Conservation (phyloP, 139 green algal species). For the Volvox reticuliferus region DNA sequence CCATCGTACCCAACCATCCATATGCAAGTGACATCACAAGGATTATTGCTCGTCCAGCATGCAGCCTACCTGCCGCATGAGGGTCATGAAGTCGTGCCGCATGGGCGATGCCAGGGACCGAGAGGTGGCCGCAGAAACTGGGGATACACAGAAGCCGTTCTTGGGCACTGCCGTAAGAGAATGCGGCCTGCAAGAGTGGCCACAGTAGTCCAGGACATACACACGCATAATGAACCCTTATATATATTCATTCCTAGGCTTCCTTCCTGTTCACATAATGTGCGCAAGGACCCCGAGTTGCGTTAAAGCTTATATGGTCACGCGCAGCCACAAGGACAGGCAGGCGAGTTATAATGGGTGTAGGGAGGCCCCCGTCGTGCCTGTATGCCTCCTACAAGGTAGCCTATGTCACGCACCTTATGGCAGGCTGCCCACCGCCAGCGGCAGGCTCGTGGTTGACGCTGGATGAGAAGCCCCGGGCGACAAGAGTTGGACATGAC, state of each 20-base stretch:
- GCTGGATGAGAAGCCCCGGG: background rate
- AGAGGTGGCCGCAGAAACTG: background rate
- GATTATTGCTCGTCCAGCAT: no score
- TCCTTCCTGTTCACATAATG: no score
- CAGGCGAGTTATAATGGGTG: no score
- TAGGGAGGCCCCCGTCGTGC: no score
- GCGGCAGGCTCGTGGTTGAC: background rate
- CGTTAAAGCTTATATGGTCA: no score
- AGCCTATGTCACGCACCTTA: background rate
- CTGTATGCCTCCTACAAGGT: no score
- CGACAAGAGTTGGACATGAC: background rate
- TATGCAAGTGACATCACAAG: no score
- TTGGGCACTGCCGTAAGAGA: background rate
- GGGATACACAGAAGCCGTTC: background rate
- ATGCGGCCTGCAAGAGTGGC: background rate
- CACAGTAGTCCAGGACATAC: background rate
- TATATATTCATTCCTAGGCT: no score
- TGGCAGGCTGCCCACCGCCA: background rate
- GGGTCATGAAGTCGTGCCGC: constrained; percentile 41
- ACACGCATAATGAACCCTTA: background rate
- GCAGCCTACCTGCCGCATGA: constrained; percentile 19
- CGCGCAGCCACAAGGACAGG: no score
- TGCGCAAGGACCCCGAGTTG: no score
- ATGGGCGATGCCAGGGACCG: constrained; percentile 7
- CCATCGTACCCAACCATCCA: no score